Base-by-base conservation (phyloP, 495 filamentous ascomycete species). In the Rhizodiscina lignyota region DNA sequence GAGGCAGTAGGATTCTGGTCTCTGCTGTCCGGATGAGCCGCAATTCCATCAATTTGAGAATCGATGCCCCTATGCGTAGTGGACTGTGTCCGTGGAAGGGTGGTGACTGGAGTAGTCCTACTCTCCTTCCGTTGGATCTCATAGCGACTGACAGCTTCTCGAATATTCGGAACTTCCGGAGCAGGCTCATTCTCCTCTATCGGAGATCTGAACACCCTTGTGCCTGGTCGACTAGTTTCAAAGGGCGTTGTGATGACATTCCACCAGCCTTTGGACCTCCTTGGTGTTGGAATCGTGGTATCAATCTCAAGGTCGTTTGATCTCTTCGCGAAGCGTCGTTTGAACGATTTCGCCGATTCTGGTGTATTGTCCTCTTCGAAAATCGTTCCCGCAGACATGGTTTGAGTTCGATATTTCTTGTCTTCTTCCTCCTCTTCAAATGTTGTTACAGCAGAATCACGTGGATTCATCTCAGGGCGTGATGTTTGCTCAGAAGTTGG, bases 201-300 rank as follows among this genome's bases (percentile, higher is more conserved):
- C 10, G 30, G 17, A 6, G 30, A 10, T 10, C 30, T 18, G 22
- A 41, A 31, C 29, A 11, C 41, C 35, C 24, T 47, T 34, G 6
- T 35, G 23, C 1, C 33, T 21, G 6, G 6, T 17, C 17, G 16
- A 20, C 17, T 10, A 8, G 21, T 26, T 17, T 40, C 49, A 37
- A 92, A 77, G 0, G 85, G 85, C 1, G 83, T 84, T 1, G 76
- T 75, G 28, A 92, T 67, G 39, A 78, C 67, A 40, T 81, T 85
- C 85, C 85, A 94, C 85, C 85, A 94, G 8, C 83, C 83, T 23
- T 70, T 66, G 3, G 82, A 83, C 23, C 67, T 59, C 8, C 67
- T 64, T 30, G 71, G 66, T 26, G 67, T 68, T 4, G 56, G 48
- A 26, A 67, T 11, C 8, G 6, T 34, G 13, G 35, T 37, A 32